Evolutionary conservation across 2,329 filamentous ascomycete genomes (phyloP).

Genomic region (Penicillium sp.): DNA sequence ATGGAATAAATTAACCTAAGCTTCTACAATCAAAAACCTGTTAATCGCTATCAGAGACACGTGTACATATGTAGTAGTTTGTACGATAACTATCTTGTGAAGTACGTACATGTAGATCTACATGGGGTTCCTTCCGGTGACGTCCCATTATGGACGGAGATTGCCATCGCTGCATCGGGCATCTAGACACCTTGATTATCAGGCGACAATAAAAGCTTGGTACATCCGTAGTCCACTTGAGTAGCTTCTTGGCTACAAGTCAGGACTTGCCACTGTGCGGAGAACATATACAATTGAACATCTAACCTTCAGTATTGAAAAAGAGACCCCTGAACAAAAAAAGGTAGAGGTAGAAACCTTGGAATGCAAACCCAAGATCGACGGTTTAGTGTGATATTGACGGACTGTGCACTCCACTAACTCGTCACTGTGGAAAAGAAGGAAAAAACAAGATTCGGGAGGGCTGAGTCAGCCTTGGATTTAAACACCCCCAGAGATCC

Average conservation of each 20-base stretch:
- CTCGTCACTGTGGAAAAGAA: slow-evolving; percentile 9
- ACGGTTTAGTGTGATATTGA: slow-evolving; percentile 8
- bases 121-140: neutral
- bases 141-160: neutral
- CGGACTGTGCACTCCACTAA: slow-evolving; percentile 10
- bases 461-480: slow-evolving; percentile 16
- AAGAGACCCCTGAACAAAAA: too few relatives aligned
- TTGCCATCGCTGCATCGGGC: neutral
- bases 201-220: neutral
- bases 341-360: neutral
- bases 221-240: neutral
- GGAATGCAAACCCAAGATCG: slow-evolving; percentile 10
- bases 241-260: neutral
- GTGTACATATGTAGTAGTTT: neutral
- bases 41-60: neutral
- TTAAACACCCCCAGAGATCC: neutral
- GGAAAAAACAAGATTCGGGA: slow-evolving; percentile 20
- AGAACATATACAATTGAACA: neutral
- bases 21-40: neutral
- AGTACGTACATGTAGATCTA: neutral
- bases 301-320: neutral
- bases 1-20: neutral
- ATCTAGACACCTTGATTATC: neutral
- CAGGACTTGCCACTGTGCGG: neutral
- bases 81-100: neutral